These are phyloP conservation scores for Melanogaster broomeanus DNA, from an alignment of 768 basidiomycete genomes.

Conservation along the genomic window DNA sequence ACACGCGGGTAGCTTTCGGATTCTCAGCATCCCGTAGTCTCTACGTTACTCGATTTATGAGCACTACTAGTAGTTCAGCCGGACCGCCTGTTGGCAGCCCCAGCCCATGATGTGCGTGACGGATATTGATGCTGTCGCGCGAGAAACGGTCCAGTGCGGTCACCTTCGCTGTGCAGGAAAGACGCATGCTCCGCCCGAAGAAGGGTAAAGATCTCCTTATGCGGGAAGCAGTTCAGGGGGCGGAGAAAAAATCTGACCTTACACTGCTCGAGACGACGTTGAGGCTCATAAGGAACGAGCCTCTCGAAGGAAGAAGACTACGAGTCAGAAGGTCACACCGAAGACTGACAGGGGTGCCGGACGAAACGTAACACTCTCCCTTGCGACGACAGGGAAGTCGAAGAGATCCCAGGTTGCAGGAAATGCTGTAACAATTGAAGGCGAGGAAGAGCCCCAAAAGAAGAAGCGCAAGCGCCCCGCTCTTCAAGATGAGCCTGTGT, in stretches of 20 bases:
- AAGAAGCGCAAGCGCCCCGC: conserved; percentile 32
- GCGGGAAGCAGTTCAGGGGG: neutral
- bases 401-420: conserved; percentile 13
- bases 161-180: neutral
- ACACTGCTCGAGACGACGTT: conserved; percentile 14
- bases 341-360: neutral
- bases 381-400: neutral
- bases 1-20: neutral
- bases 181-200: conserved; percentile 3
- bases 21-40: neutral
- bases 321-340: neutral
- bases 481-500: conserved; percentile 55
- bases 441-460: conserved; percentile 10
- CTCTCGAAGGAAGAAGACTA: neutral
- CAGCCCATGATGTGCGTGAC: neutral
- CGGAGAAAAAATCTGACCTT: conserved; percentile 12
- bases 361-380: neutral
- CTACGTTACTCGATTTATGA: neutral
- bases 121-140: neutral
- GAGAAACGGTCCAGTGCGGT: neutral
- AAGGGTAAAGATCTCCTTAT: neutral
- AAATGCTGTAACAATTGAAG: neutral
- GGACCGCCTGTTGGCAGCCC: neutral
- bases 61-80: neutral
- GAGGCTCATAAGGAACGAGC: neutral